phyloP scores from a whole-genome alignment of 306 rosid species.

The Lathyrus sativus region DNA sequence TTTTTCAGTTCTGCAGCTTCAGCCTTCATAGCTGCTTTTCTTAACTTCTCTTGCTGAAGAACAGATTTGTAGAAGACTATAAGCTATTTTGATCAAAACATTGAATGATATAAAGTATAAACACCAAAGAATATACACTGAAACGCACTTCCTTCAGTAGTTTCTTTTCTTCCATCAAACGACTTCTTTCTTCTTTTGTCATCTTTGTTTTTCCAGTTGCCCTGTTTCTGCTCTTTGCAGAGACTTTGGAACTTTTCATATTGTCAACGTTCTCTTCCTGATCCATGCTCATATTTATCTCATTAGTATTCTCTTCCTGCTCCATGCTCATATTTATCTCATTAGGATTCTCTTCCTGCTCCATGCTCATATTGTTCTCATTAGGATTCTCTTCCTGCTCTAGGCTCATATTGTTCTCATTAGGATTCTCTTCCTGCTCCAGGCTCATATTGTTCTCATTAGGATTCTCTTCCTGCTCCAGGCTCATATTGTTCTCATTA shows the following conservation, averaged over 20 bases:
- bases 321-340: constrained; percentile 47
- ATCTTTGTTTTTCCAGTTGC: constrained; percentile 55
- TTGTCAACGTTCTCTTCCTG: constrained; percentile 42
- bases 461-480: constrained; percentile 47
- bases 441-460: constrained; percentile 40
- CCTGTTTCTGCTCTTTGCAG: constrained; percentile 43
- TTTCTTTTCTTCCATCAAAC: constrained; percentile 79
- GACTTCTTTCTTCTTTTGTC: constrained; percentile 74
- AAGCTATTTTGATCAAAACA: constrained; percentile 35
- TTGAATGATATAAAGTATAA: constrained; percentile 21
- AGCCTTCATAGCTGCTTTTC: constrained; percentile 76
- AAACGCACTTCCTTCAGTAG: constrained; percentile 64
- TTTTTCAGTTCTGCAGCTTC: constrained; percentile 81
- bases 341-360: constrained; percentile 47
- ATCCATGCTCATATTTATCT: constrained; percentile 48
- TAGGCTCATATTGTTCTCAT: constrained; percentile 44
- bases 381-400: constrained; percentile 47
- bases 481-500: constrained; percentile 45
- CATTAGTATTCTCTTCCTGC: constrained; percentile 46
- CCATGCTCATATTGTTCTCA: constrained; percentile 46
- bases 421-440: constrained; percentile 48
- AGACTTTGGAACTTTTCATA: constrained; percentile 40
- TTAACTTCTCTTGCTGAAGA: constrained; percentile 79
- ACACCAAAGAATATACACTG: constrained; percentile 25
- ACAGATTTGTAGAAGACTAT: constrained; percentile 15